Evolutionary conservation across 768 basidiomycete genomes (phyloP).

Genomic region (Amanita polypyramis): DNA sequence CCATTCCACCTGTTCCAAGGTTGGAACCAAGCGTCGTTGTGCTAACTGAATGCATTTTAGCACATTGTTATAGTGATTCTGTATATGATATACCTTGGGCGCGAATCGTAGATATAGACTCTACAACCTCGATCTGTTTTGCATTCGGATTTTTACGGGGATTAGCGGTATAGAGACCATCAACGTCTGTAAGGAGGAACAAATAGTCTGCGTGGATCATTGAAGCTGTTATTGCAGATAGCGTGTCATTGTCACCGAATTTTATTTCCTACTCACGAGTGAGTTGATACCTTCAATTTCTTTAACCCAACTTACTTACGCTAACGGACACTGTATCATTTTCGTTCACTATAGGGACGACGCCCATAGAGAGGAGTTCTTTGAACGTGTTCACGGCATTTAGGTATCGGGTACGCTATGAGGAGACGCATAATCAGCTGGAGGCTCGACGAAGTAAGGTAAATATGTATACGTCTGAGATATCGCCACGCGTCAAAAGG

Average conservation of each 20-base stretch:
- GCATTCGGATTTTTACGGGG: slow-evolving; percentile 85
- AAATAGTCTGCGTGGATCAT: slow-evolving; percentile 99
- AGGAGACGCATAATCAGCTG: slow-evolving; percentile 14
- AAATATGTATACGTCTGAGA: slow-evolving; percentile 69
- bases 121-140: slow-evolving; percentile 69
- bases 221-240: slow-evolving; percentile 93
- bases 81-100: slow-evolving; percentile 47
- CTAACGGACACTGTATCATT: slow-evolving; percentile 98
- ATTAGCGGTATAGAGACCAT: slow-evolving; percentile 91
- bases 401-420: slow-evolving; percentile 83
- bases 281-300: background rate
- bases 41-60: slow-evolving; percentile 48
- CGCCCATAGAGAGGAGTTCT: slow-evolving; percentile 86
- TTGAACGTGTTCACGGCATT: slow-evolving; percentile 96
- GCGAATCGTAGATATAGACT: slow-evolving; percentile 74
- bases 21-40: slow-evolving; percentile 87
- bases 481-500: slow-evolving; percentile 88
- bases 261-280: slow-evolving; percentile 77
- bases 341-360: slow-evolving; percentile 97
- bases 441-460: slow-evolving; percentile 5
- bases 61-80: background rate
- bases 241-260: slow-evolving; percentile 98
- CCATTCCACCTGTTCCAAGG: slow-evolving; percentile 97
- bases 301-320: slow-evolving; percentile 38
- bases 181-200: slow-evolving; percentile 93